Percentiles rank a stretch among this genome's conserved stretches.
Evolutionary conservation across 2,329 filamentous ascomycete species (phyloP).

Genomic region (Talaromyces albobiverticillius): DNA sequence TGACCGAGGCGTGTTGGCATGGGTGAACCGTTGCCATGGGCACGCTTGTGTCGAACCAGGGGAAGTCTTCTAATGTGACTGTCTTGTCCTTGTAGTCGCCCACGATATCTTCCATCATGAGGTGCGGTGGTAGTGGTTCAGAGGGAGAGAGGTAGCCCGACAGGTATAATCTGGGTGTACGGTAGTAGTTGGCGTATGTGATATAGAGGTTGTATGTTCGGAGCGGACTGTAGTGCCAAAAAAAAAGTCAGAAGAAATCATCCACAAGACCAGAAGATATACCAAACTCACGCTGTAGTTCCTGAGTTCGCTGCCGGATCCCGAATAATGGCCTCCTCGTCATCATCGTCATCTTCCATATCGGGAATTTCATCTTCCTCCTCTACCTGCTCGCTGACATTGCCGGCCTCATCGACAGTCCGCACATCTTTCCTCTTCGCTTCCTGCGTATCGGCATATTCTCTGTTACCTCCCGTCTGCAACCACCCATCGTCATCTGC

Average conservation of each 20-base stretch:
- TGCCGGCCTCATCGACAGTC: conserved; percentile 85
- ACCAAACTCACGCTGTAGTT: conserved; percentile 53
- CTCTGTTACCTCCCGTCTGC: conserved; percentile 72
- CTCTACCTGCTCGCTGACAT: conserved; percentile 71
- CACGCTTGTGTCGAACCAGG: conserved; percentile 83
- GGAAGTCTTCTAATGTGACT: conserved; percentile 95
- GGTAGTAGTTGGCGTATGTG: conserved; percentile 95
- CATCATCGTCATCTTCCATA: conserved; percentile 95
- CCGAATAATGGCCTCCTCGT: conserved; percentile 91
- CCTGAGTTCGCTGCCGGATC: conserved; percentile 55
- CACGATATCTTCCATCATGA: conserved; percentile 96
- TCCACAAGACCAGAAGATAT: neutral
- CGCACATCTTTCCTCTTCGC: conserved; percentile 76
- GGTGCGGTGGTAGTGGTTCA: conserved; percentile 74
- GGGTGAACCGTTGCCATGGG: conserved; percentile 98
- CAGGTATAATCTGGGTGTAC: conserved; percentile 90
- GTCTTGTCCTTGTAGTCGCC: conserved; percentile 98
- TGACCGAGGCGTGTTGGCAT: conserved; percentile 94
- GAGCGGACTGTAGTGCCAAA: conserved; percentile 57
- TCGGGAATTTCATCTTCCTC: conserved; percentile 82
- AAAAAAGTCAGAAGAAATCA: neutral
- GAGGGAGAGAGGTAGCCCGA: conserved; percentile 77
- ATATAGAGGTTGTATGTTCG: conserved; percentile 99
- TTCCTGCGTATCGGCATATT: conserved; percentile 65
- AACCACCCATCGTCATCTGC: conserved; percentile 87